These are phyloP conservation scores for Millerozyma acaciae DNA, from an alignment of 805 yeast genomes.

Conservation along the genomic window DNA sequence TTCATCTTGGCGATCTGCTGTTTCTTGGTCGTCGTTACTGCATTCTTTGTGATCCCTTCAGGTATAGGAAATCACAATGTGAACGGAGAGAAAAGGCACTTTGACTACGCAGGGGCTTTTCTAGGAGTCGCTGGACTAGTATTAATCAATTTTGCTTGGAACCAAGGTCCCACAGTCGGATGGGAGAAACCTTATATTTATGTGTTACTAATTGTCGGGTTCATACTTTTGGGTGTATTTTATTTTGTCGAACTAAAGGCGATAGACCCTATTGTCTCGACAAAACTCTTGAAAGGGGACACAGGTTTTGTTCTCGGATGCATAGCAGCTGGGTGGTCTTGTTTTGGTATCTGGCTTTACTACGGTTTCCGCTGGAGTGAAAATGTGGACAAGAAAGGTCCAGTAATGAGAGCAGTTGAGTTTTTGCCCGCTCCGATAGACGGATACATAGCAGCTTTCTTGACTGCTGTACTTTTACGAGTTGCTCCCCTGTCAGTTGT, in stretches of 20 bases:
- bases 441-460: slow-evolving; percentile 53
- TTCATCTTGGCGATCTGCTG: slow-evolving; percentile 25
- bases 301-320: slow-evolving; percentile 48
- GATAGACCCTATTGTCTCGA: slow-evolving; percentile 52
- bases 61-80: slow-evolving; percentile 16
- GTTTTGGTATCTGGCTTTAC: slow-evolving; percentile 68
- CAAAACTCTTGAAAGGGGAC: slow-evolving; percentile 40
- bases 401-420: slow-evolving; percentile 27
- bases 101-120: slow-evolving; percentile 32
- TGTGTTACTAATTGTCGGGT: slow-evolving; percentile 52
- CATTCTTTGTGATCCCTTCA: slow-evolving; percentile 24
- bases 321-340: slow-evolving; percentile 68
- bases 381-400: slow-evolving; percentile 41
- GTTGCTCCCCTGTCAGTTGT: slow-evolving; percentile 46
- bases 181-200: slow-evolving; percentile 62
- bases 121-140: slow-evolving; percentile 61
- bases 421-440: slow-evolving; percentile 31
- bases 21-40: slow-evolving; percentile 12
- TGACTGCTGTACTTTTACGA: slow-evolving; percentile 45
- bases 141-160: slow-evolving; percentile 67
- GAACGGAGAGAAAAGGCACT: slow-evolving; percentile 10
- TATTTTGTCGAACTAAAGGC: slow-evolving; percentile 45
- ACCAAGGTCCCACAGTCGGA: slow-evolving; percentile 73
- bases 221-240: slow-evolving; percentile 39
- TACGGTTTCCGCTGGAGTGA: slow-evolving; percentile 50